Evolutionary conservation across 2,329 filamentous ascomycete species (phyloP).

Genomic region (Aspergillus phoenicis): DNA sequence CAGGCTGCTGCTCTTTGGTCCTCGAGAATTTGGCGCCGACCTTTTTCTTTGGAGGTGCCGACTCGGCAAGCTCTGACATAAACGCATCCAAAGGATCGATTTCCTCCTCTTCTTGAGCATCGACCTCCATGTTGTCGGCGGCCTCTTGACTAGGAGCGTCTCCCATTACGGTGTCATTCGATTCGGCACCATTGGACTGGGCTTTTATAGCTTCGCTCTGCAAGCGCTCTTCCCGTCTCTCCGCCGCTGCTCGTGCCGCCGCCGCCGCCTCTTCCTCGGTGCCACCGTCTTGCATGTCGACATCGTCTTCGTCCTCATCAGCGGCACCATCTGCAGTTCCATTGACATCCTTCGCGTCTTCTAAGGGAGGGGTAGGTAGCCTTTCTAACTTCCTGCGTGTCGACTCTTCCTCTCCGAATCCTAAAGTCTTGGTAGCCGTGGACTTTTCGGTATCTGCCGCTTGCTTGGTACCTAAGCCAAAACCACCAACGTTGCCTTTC

Average conservation of each 20-base stretch:
- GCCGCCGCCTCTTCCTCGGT: slow-evolving; percentile 88
- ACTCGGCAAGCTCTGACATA: slow-evolving; percentile 72
- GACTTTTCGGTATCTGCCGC: slow-evolving; percentile 67
- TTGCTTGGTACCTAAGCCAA: slow-evolving; percentile 74
- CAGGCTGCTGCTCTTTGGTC: slow-evolving; percentile 66
- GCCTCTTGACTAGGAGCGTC: slow-evolving; percentile 44
- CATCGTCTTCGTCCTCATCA: slow-evolving; percentile 73
- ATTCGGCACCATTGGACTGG: slow-evolving; percentile 43
- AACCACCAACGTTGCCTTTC: slow-evolving; percentile 75
- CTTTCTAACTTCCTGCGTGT: slow-evolving; percentile 87
- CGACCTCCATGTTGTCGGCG: slow-evolving; percentile 43
- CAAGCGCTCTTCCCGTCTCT: slow-evolving; percentile 73
- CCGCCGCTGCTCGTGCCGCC: slow-evolving; percentile 80
- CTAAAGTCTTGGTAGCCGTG: slow-evolving; percentile 71
- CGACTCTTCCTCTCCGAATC: slow-evolving; percentile 86
- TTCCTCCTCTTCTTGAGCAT: slow-evolving; percentile 54
- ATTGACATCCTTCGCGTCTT: slow-evolving; percentile 61
- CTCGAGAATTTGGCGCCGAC: slow-evolving; percentile 40
- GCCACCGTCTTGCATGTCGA: slow-evolving; percentile 73
- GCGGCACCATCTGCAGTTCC: slow-evolving; percentile 55
- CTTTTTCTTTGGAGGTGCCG: slow-evolving; percentile 48
- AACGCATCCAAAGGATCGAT: slow-evolving; percentile 96
- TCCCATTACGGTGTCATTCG: slow-evolving; percentile 50
- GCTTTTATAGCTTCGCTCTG: slow-evolving; percentile 47
- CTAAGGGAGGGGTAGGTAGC: slow-evolving; percentile 74